Evolutionary conservation across 257 asterid genomes (phyloP).

Genomic region (Solanum bulbocastanum): DNA sequence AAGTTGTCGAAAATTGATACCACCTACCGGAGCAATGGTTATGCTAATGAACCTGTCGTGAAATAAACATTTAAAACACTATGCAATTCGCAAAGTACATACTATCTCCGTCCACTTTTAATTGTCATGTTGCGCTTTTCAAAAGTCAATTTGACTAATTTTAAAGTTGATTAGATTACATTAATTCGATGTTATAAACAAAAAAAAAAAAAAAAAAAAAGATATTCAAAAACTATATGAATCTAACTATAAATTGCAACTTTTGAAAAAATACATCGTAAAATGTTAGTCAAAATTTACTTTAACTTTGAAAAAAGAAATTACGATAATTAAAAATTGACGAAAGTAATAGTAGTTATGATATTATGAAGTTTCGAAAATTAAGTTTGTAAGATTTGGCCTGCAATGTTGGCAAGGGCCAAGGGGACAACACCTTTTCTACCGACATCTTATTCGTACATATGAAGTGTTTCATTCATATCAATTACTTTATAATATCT

Average conservation of each 20-base stretch:
- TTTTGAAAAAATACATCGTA: too few species aligned
- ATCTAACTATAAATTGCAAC: too few species aligned
- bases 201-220: too few species aligned
- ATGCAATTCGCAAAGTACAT: not conserved
- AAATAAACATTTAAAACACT: not conserved
- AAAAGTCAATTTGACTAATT: too few species aligned
- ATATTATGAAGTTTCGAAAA: not conserved
- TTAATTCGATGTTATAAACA: too few species aligned
- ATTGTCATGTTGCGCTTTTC: too few species aligned
- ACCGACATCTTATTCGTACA: not conserved
- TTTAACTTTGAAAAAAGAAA: too few species aligned
- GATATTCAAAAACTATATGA: too few species aligned
- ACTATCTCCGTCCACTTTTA: too few species aligned
- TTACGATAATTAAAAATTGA: fast-evolving
- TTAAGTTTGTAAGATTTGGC: not conserved
- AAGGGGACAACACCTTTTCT: not conserved
- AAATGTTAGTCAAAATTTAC: too few species aligned
- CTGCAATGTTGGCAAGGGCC: not conserved
- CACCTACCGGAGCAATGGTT: not conserved
- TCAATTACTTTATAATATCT: not conserved
- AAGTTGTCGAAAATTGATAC: not conserved
- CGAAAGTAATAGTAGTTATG: not conserved
- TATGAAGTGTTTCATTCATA: not conserved
- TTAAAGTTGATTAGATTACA: too few species aligned
- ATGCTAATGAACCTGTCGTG: not conserved